Evolutionary conservation across 2,329 filamentous ascomycete species (phyloP).

Genomic region (Leptosphaerulina australis): DNA sequence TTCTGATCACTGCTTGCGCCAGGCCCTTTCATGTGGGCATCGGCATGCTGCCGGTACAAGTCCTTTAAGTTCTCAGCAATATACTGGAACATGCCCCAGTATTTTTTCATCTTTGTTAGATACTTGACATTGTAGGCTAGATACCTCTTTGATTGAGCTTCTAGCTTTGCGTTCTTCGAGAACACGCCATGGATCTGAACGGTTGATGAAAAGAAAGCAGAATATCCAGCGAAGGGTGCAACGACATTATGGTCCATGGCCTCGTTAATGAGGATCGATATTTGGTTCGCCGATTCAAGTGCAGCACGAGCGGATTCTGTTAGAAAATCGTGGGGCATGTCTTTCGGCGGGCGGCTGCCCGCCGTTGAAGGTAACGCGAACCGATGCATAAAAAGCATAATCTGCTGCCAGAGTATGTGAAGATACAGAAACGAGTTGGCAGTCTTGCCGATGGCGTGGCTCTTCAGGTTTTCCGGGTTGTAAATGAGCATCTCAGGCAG

Average conservation of each 20-base stretch:
- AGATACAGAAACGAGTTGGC: constrained; percentile 92
- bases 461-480: constrained; percentile 78
- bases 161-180: constrained; percentile 77
- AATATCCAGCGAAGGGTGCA: constrained; percentile 93
- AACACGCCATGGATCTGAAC: constrained; percentile 95
- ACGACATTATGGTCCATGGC: constrained; percentile 80
- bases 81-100: constrained; percentile 98
- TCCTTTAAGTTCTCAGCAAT: constrained; percentile 92
- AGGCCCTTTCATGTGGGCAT: constrained; percentile 75
- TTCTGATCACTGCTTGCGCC: constrained; percentile 43
- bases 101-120: constrained; percentile 91
- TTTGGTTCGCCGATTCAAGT: constrained; percentile 81
- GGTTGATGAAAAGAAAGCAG: constrained; percentile 88
- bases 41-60: constrained; percentile 82
- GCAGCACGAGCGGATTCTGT: constrained; percentile 76
- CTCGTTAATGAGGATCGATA: constrained; percentile 83
- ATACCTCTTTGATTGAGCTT: constrained; percentile 80
- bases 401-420: constrained; percentile 88
- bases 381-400: constrained; percentile 85
- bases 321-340: constrained; percentile 79
- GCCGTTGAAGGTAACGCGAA: constrained; percentile 77
- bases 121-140: constrained; percentile 88
- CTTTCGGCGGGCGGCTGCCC: constrained; percentile 66
- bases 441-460: constrained; percentile 81
- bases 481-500: constrained; percentile 77